These are phyloP conservation scores for Aspergillus sp. DNA, from an alignment of 2,329 filamentous ascomycete genomes.

Conservation along the genomic window DNA sequence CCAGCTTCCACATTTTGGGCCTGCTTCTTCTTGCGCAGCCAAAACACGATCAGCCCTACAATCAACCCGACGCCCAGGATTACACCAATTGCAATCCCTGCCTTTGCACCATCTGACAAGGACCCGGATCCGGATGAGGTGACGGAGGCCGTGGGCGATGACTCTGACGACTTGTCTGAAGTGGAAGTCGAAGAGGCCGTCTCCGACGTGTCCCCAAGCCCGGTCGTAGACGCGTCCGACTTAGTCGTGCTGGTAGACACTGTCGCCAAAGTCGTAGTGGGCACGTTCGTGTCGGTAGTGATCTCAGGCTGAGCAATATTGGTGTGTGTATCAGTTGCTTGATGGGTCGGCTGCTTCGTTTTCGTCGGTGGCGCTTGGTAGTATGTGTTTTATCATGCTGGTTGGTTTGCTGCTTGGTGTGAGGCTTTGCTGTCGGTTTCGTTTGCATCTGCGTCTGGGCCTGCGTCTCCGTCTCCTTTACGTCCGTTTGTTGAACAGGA, in stretches of 20 bases:
- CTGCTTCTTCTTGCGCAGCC: slow-evolving; percentile 63
- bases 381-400: slow-evolving; percentile 5
- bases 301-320: slow-evolving; percentile 3
- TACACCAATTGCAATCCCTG: slow-evolving; percentile 77
- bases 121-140: slow-evolving; percentile 22
- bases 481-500: slow-evolving; percentile 14
- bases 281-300: slow-evolving; percentile 3
- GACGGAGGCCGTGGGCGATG: slow-evolving; percentile 7
- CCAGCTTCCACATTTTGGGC: slow-evolving; percentile 38
- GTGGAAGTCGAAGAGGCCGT: slow-evolving; percentile 15
- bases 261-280: slow-evolving; percentile 10
- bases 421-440: slow-evolving; percentile 2
- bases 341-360: slow-evolving; percentile 1
- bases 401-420: slow-evolving; percentile 9
- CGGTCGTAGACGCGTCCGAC: slow-evolving; percentile 14
- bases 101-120: slow-evolving; percentile 49
- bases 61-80: slow-evolving; percentile 59
- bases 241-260: slow-evolving; percentile 4
- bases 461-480: slow-evolving; percentile 4
- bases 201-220: slow-evolving; percentile 10
- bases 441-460: neutral
- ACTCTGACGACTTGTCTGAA: neutral
- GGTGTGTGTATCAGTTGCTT: slow-evolving; percentile 1
- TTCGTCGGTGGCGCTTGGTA: slow-evolving; percentile 7
- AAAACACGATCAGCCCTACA: slow-evolving; percentile 59